Conservation (phyloP, 2,329 filamentous ascomycete species). For the Fusarium penzigii region DNA sequence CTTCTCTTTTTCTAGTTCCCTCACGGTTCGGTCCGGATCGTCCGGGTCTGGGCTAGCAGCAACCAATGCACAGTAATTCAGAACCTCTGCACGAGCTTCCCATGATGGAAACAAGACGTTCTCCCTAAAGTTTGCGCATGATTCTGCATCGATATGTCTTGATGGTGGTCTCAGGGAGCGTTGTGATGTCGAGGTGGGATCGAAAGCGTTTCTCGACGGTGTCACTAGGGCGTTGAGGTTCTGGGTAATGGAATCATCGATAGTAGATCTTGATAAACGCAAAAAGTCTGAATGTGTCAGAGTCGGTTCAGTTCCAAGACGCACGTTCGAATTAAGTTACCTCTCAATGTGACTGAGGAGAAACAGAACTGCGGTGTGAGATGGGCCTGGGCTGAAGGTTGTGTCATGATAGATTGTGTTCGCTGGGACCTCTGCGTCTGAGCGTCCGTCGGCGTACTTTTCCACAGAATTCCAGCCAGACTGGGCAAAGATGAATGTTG, state of each 20-base stretch:
- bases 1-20: constrained; percentile 69
- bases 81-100: constrained; percentile 78
- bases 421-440: constrained; percentile 31
- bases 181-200: constrained; percentile 73
- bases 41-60: constrained; percentile 85
- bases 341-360: constrained; percentile 66
- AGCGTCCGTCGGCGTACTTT: constrained; percentile 42
- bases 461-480: constrained; percentile 54
- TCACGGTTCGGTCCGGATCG: constrained; percentile 73
- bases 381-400: constrained; percentile 46
- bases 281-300: constrained; percentile 72
- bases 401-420: constrained; percentile 46
- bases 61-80: constrained; percentile 87
- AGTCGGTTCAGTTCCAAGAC: constrained; percentile 3
- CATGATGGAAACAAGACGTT: constrained; percentile 84
- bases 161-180: constrained; percentile 54
- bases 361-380: constrained; percentile 80
- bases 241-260: constrained; percentile 92
- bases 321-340: constrained; percentile 41
- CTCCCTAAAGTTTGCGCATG: constrained; percentile 74
- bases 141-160: constrained; percentile 56
- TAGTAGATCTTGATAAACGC: constrained; percentile 75
- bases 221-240: constrained; percentile 88
- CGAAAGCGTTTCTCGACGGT: constrained; percentile 71
- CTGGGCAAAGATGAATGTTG: constrained; percentile 29